A percentile compares a stretch with the other conserved stretches of the same genome.
These are phyloP conservation scores for Starmerella riodocensis DNA, from an alignment of 805 yeast species.

Conservation along the genomic window DNA sequence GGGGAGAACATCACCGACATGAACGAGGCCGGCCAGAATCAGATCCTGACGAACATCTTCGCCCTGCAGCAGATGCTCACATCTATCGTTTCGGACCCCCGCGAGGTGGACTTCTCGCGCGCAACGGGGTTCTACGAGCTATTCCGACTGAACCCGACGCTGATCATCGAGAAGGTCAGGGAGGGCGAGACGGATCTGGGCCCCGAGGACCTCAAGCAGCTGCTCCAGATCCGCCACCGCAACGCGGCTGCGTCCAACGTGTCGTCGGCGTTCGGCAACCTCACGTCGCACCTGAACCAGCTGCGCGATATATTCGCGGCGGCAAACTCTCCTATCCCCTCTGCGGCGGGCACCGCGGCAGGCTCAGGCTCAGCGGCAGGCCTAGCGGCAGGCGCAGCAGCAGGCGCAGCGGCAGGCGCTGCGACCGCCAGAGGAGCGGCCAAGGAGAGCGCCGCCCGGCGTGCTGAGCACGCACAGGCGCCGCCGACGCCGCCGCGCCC, in stretches of 20 bases:
- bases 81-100: slow-evolving; percentile 40
- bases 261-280: slow-evolving; percentile 13
- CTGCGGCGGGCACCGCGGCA: neutral
- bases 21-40: slow-evolving; percentile 47
- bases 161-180: slow-evolving; percentile 19
- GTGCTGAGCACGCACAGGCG: too few species aligned
- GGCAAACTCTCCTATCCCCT: too few species aligned
- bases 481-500: neutral
- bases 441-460: neutral
- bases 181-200: slow-evolving; percentile 16
- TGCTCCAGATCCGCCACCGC: slow-evolving; percentile 18
- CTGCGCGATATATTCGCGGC: slow-evolving; percentile 11
- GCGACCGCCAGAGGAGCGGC: neutral
- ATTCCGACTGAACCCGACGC: slow-evolving; percentile 18
- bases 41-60: slow-evolving; percentile 46
- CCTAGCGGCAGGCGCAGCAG: neutral
- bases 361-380: too few species aligned
- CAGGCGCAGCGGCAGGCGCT: neutral
- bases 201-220: slow-evolving; percentile 14
- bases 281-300: slow-evolving; percentile 12
- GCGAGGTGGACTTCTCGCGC: slow-evolving; percentile 39
- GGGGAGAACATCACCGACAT: slow-evolving; percentile 38
- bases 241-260: slow-evolving; percentile 7
- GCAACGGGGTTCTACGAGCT: slow-evolving; percentile 44
- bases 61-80: slow-evolving; percentile 59